A percentile compares a stretch with the other conserved stretches of the same genome.
Evolutionary conservation across 2,329 filamentous ascomycete species (phyloP).

Genomic region (Alternaria consortialis): DNA sequence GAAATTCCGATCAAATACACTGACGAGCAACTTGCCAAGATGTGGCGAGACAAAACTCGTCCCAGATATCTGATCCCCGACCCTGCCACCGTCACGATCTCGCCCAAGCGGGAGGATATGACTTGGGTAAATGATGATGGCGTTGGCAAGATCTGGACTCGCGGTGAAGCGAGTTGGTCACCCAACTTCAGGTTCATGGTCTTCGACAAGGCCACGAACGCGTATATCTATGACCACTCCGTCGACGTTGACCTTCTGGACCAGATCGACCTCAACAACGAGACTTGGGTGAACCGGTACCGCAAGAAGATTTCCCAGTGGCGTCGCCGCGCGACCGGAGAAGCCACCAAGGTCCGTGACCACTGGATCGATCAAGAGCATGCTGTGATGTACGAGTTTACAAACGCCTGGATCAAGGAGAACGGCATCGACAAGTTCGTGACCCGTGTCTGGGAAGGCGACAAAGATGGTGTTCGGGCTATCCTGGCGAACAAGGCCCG

Average conservation of each 20-base stretch:
- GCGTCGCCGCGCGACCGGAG: background rate
- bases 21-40: background rate
- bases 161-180: background rate
- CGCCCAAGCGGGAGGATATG: background rate
- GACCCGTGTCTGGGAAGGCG: background rate
- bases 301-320: background rate
- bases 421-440: background rate
- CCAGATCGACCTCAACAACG: background rate
- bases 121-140: background rate
- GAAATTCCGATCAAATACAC: background rate
- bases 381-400: background rate
- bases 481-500: background rate
- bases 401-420: background rate
- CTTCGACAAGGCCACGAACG: background rate
- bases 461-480: background rate
- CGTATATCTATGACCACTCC: background rate
- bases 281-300: background rate
- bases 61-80: background rate
- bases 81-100: background rate
- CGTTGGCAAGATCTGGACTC: background rate
- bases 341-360: background rate
- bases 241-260: background rate
- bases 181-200: conserved; percentile 3
- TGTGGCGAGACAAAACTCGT: conserved; percentile 3
- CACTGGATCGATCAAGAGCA: background rate